Base-by-base conservation (phyloP, 2,329 filamentous ascomycete species). In the Aspergillus unguis region DNA sequence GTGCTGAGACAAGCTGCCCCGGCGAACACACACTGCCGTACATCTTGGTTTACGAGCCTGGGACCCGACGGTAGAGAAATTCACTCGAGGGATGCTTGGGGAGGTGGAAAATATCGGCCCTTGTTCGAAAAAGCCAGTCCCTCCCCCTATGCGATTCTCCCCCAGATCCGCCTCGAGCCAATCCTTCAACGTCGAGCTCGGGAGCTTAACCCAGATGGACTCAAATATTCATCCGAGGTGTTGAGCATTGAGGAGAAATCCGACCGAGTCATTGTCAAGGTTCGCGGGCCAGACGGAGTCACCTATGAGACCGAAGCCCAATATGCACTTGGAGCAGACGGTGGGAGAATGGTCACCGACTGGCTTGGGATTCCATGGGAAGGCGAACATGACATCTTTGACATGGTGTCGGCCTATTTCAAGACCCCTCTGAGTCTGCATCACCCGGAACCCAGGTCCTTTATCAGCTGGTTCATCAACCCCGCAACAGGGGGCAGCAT, bases 401-500 rank as follows among this genome's bases (percentile, higher is more conserved):
- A 36, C n/a, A 47, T 38, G 44, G 44, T 28, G 8, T 47, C 44
- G 9, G 33, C 40, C 25, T 27, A 43, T 43, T 28, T 43, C n/a
- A 26, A 3, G 8, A 27, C 40, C 1, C 40, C 40, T 9, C 5
- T 43, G 40, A 26, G 40, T 4, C 5, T 28, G 40, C 17, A 11
- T 3, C 40, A 43, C 17, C 40, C 40, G 8, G 40, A 43, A 4
- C 40, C 40, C n/a, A 28, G 28, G 7, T 25, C 29, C 25, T 28
- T 43, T 25, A 43, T 43, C 29, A 43, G n/a, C n/a, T 43, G 40
- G 40, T 43, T 43, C 26, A 43, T 43, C 29, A 27, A 43, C n/a
- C 40, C 40, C 25, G 40, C n/a, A 0, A 43, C 11, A 6, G 40
- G 40, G 4, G 40, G 40, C 9, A 43, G 40, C 29, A 43, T 43